These are phyloP conservation scores for Claviceps cyperi DNA, from an alignment of 2,329 filamentous ascomycete species.

Conservation along the genomic window DNA sequence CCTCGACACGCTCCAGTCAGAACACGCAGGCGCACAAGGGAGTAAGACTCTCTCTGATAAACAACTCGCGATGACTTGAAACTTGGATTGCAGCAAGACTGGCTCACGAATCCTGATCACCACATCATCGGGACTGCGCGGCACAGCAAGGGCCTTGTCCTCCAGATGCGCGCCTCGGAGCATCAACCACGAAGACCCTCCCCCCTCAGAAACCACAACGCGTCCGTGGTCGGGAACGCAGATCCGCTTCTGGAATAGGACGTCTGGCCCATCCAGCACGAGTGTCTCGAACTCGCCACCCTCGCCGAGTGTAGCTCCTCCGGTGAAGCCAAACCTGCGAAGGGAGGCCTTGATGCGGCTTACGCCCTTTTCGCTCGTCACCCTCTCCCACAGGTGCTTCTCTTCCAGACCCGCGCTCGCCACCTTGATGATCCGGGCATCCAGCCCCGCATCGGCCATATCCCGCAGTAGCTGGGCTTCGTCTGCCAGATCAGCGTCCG, in stretches of 20 bases:
- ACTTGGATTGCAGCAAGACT: conserved; percentile 50
- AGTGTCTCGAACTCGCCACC: conserved; percentile 95
- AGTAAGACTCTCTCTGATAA: conserved; percentile 8
- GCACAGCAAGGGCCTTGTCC: conserved; percentile 18
- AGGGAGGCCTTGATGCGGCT: conserved; percentile 37
- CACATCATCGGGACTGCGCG: conserved; percentile 5
- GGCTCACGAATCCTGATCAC: conserved; percentile 38
- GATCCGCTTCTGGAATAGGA: conserved; percentile 60
- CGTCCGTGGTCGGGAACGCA: conserved; percentile 40
- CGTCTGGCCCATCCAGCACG: conserved; percentile 62
- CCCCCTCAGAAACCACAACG: conserved; percentile 48
- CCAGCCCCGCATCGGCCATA: conserved; percentile 64
- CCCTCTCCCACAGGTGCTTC: conserved; percentile 64
- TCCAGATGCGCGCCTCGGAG: conserved; percentile 42
- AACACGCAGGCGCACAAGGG: no score
- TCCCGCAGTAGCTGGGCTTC: conserved; percentile 56
- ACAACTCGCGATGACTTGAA: conserved; percentile 25
- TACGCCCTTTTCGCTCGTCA: conserved; percentile 42
- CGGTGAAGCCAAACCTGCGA: conserved; percentile 49
- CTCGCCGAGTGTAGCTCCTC: conserved; percentile 71
- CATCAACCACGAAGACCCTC: conserved; percentile 61
- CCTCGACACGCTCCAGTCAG: background rate
- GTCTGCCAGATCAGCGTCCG: conserved; percentile 18
- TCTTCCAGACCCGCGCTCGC: conserved; percentile 81
- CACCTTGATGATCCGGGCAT: conserved; percentile 89